Conservation (phyloP, 2,329 filamentous ascomycete species). For the Endothia cerciana region DNA sequence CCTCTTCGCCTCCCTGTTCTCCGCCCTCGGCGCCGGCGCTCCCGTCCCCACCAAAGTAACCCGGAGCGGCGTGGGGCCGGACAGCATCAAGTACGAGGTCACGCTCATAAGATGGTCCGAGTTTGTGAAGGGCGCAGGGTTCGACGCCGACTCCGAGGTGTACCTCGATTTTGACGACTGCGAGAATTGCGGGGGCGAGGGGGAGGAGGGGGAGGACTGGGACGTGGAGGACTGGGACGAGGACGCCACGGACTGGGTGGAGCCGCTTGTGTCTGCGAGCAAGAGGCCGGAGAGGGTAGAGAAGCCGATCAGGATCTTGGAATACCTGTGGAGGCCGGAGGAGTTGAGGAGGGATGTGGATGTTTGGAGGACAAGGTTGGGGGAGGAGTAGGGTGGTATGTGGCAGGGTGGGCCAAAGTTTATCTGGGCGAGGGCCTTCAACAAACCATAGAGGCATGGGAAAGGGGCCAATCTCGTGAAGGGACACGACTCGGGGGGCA, state of each 20-base stretch:
- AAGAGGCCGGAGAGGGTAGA: not conserved
- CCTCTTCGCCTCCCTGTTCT: not conserved
- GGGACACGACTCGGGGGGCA: not conserved
- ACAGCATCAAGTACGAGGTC: conserved; percentile 2
- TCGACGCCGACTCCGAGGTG: not conserved
- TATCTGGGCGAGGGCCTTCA: not conserved
- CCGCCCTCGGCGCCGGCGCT: not conserved
- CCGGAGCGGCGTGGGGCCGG: not conserved
- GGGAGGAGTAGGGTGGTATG: not conserved
- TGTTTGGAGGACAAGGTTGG: conserved; percentile 17
- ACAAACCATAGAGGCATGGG: not conserved
- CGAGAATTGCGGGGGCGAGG: not conserved
- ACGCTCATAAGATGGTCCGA: conserved; percentile 11
- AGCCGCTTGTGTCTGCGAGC: not conserved
- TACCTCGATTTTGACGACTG: conserved; percentile 4
- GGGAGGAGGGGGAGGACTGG: conserved; percentile 2
- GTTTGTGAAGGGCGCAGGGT: not conserved
- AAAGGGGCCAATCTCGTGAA: not conserved
- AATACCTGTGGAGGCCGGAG: not conserved
- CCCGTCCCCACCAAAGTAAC: conserved; percentile 4
- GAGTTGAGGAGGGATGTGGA: conserved; percentile 8
- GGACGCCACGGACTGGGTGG: conserved; percentile 9
- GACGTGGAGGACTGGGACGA: conserved; percentile 16
- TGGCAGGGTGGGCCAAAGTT: not conserved
- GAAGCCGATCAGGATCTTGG: not conserved